These are phyloP conservation scores for Abrus pulchellus DNA, from an alignment of 306 rosid species.

Conservation along the genomic window DNA sequence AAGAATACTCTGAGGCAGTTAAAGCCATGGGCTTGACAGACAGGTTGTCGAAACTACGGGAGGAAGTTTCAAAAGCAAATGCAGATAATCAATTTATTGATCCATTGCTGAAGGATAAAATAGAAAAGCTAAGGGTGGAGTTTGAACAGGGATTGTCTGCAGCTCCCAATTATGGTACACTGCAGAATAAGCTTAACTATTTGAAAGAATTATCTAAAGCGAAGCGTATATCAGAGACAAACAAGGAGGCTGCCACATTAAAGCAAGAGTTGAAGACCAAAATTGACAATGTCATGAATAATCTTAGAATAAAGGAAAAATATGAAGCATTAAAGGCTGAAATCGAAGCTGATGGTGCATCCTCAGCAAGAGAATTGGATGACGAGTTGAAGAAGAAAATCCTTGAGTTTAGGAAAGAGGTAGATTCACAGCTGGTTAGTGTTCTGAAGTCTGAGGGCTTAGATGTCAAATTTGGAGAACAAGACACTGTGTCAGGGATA, in stretches of 20 bases:
- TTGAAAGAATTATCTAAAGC: constrained; percentile 68
- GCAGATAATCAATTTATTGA: constrained; percentile 59
- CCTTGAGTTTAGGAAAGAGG: constrained; percentile 62
- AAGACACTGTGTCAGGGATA: constrained; percentile 52
- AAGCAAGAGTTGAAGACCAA: constrained; percentile 70
- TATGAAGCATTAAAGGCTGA: constrained; percentile 65
- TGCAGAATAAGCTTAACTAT: constrained; percentile 65
- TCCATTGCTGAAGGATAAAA: constrained; percentile 67
- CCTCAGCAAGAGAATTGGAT: constrained; percentile 61
- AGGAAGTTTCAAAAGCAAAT: constrained; percentile 64
- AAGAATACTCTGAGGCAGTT: constrained; percentile 70
- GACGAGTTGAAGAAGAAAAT: constrained; percentile 68
- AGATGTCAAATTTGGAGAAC: constrained; percentile 57
- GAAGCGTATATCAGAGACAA: constrained; percentile 56
- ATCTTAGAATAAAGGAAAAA: constrained; percentile 67
- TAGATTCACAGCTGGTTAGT: constrained; percentile 63
- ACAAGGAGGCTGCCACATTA: constrained; percentile 51
- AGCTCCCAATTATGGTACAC: constrained; percentile 69
- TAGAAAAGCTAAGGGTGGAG: constrained; percentile 69
- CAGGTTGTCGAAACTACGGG: constrained; percentile 58
- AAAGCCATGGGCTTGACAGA: constrained; percentile 71
- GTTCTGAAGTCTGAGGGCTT: constrained; percentile 71
- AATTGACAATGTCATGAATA: constrained; percentile 55
- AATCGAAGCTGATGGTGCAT: constrained; percentile 62
- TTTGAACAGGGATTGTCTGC: constrained; percentile 62